Conservation (phyloP, 2,329 filamentous ascomycete genomes). For the Rosellinia necatrix region DNA sequence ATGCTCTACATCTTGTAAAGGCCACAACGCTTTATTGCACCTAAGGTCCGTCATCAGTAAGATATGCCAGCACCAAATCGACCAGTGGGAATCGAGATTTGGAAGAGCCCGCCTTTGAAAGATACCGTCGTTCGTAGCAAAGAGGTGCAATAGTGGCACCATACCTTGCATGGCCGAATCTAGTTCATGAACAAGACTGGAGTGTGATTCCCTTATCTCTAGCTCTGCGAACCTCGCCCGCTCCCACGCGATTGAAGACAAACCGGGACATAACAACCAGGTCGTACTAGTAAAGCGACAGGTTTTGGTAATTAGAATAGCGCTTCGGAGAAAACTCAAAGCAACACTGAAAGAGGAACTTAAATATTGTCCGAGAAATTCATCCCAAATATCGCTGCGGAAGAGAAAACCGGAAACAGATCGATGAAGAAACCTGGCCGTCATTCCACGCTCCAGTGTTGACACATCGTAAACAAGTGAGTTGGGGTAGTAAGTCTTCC, state of each 20-base stretch:
- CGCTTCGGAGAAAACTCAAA: slow-evolving; percentile 14
- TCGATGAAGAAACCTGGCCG: slow-evolving; percentile 24
- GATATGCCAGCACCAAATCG: neutral
- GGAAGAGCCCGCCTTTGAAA: too few relatives aligned
- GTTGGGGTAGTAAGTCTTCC: too few relatives aligned
- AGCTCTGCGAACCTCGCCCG: neutral
- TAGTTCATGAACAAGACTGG: slow-evolving; percentile 10
- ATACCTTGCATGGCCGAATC: slow-evolving; percentile 16
- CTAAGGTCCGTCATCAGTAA: neutral
- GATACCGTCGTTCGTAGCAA: too few relatives aligned
- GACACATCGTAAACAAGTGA: neutral
- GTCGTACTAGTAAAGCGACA: too few relatives aligned
- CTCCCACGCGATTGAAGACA: neutral
- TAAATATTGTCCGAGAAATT: neutral
- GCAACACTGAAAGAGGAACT: neutral
- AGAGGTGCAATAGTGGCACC: neutral
- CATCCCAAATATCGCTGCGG: neutral
- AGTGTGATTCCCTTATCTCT: neutral
- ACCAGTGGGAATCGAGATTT: slow-evolving; percentile 2
- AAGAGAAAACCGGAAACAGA: slow-evolving; percentile 31
- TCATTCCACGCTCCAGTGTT: neutral
- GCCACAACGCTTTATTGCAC: neutral
- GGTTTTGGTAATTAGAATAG: slow-evolving; percentile 22
- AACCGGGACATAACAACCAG: neutral
- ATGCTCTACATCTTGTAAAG: neutral